Base-by-base conservation (phyloP, 768 basidiomycete genomes). In the Tephrocybe sp. region DNA sequence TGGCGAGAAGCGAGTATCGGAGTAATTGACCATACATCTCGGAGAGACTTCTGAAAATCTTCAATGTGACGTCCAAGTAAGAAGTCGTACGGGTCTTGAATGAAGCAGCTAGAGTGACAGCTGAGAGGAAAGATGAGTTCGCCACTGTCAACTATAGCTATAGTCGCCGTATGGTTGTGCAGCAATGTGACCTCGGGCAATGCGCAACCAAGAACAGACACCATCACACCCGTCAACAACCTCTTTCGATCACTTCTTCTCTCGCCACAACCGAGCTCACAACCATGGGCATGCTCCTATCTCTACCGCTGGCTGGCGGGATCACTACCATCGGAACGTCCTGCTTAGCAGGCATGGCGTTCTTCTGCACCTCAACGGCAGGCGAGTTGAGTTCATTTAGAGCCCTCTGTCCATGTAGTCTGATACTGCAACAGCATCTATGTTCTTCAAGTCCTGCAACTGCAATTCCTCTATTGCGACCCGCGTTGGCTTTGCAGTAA, bases 391-490 rank as follows among this genome's bases (percentile, higher is more conserved):
- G 3, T 27, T 26, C 32, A 35, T n/a, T 49, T 38, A 34, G 36
- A 27, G 26, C 28, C 40, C 26, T 38, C 19, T 30, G 18, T 32
- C 43, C 44, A n/a, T 24, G 39, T 21, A 47, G n/a, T n/a, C 49
- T 54, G 32, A 52, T 49, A 53, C 36, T 34, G 44, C 56, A 57
- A 60, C 69, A 85, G 94, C 95, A 3, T 93, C 91, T 28, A 93
- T 96, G 82, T 92, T 97, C 73, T 94, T 86, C 80, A 98, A 97
- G 76, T 93, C 90, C 26, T 99, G 96, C 70, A 98, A 98, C 65
- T 99, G 97, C 73, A 98, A 98, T 65, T 96, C 93, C 8, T 96
- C 93, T 0, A 98, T 99, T 59, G 97, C 97, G 0, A 98, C 95
- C 36, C 87, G 95, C 62, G 87, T 98, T 49, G 95, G 95, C 27